Evolutionary conservation across 148 eudicot genomes (phyloP).

Genomic region (Suaeda aralocaspica): DNA sequence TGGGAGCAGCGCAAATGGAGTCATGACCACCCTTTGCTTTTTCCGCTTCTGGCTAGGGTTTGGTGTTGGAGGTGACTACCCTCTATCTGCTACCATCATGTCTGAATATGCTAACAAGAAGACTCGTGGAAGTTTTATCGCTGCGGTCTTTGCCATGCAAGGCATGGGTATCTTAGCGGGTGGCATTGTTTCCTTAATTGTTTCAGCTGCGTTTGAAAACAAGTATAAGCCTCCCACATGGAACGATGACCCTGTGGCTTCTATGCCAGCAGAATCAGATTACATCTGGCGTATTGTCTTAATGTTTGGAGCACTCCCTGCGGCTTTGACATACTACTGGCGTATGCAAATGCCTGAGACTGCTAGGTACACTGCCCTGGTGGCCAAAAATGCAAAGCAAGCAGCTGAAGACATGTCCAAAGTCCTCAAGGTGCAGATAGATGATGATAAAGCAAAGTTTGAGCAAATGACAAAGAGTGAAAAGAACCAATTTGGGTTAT

Average conservation of each 20-base stretch:
- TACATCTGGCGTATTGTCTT: constrained; percentile 34
- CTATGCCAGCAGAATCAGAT: constrained; percentile 17
- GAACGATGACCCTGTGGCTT: not conserved
- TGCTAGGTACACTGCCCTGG: constrained; percentile 56
- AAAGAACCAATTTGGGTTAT: constrained; percentile 3
- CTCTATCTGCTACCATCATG: constrained; percentile 73
- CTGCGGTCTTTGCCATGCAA: constrained; percentile 77
- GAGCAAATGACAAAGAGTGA: not conserved
- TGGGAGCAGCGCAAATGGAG: constrained; percentile 28
- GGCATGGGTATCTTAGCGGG: constrained; percentile 54
- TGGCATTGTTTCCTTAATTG: constrained; percentile 43
- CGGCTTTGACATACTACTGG: constrained; percentile 43
- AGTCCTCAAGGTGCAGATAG: not conserved
- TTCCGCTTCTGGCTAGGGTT: constrained; percentile 56
- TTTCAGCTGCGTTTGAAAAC: constrained; percentile 35
- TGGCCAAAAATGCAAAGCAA: constrained; percentile 47
- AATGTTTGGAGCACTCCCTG: constrained; percentile 58
- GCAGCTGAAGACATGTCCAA: constrained; percentile 27
- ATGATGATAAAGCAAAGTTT: constrained; percentile 10
- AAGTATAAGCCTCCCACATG: constrained; percentile 20
- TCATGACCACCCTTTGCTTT: constrained; percentile 47
- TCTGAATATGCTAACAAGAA: constrained; percentile 73
- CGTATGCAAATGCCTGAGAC: constrained; percentile 67
- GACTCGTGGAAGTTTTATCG: constrained; percentile 62
- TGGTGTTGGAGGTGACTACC: constrained; percentile 68